Evolutionary conservation across 805 yeast genomes (phyloP).

Genomic region (Saturnispora zaruensis): DNA sequence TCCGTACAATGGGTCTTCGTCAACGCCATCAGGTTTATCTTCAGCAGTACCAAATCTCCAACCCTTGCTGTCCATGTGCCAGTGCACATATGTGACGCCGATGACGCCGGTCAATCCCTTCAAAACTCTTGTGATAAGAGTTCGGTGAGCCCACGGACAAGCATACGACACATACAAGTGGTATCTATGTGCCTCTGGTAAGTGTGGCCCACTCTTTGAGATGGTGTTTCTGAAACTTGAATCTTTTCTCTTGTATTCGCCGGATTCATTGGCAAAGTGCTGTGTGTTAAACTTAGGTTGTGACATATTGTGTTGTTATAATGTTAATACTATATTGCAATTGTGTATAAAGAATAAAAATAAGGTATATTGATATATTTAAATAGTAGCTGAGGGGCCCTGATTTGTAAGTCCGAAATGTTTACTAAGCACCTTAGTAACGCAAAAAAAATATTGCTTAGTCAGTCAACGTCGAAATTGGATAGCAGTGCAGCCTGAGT

Average conservation of each 20-base stretch:
- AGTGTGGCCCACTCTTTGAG: constrained; percentile 47
- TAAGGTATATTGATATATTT: background rate
- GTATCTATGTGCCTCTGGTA: constrained; percentile 74
- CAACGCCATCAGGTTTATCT: constrained; percentile 38
- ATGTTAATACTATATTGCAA: background rate
- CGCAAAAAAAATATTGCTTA: background rate
- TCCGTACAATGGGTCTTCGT: constrained; percentile 55
- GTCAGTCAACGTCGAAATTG: constrained; percentile 10
- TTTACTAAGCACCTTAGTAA: background rate
- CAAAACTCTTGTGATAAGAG: constrained; percentile 60
- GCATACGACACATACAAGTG: constrained; percentile 82
- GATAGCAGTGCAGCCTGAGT: constrained; percentile 17
- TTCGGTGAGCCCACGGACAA: constrained; percentile 96
- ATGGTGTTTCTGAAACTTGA: constrained; percentile 57
- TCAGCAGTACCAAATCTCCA: constrained; percentile 65
- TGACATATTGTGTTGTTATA: background rate
- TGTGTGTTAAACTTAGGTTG: constrained; percentile 15
- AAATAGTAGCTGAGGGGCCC: background rate
- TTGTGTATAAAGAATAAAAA: background rate
- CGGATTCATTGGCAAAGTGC: constrained; percentile 43
- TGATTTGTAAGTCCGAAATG: background rate
- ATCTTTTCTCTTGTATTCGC: constrained; percentile 45
- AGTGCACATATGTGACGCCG: constrained; percentile 74
- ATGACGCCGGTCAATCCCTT: constrained; percentile 64
- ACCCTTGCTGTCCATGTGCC: constrained; percentile 81